phyloP scores from a whole-genome alignment of 1,284 basidiomycete species.

The Microbotryum saponariae region DNA sequence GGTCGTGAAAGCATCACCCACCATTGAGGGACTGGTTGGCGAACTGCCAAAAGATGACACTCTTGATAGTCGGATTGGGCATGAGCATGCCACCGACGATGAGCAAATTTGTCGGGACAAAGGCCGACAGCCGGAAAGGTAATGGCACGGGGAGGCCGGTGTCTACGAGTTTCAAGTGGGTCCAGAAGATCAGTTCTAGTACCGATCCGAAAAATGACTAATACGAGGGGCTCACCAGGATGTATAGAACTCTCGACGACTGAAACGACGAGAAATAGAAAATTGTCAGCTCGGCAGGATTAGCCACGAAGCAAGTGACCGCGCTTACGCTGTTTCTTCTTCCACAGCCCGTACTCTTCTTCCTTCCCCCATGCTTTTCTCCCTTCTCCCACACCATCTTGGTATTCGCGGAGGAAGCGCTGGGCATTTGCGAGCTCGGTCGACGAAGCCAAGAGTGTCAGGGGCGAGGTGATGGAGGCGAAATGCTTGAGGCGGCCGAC shows the following conservation, averaged over 20 bases:
- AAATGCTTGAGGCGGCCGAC: conserved; percentile 48
- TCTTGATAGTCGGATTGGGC: conserved; percentile 32
- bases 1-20: not conserved
- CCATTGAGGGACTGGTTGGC: conserved; percentile 48
- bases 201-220: not conserved
- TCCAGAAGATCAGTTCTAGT: not conserved
- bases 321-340: conserved; percentile 45
- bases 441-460: conserved; percentile 47
- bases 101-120: conserved; percentile 51
- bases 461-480: conserved; percentile 48
- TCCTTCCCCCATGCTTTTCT: conserved; percentile 39
- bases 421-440: conserved; percentile 42
- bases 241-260: conserved; percentile 37
- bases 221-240: conserved; percentile 22
- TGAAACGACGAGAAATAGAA: not conserved
- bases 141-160: conserved; percentile 46
- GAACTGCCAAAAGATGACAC: conserved; percentile 50
- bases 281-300: not conserved
- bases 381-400: conserved; percentile 39
- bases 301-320: not conserved
- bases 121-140: conserved; percentile 49
- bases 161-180: conserved; percentile 36
- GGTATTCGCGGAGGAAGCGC: conserved; percentile 38
- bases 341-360: conserved; percentile 40
- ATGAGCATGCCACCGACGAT: conserved; percentile 41